A percentile compares a stretch with the other conserved stretches of the same genome.
phyloP scores from a whole-genome alignment of 345 rosid species.

The Clausena lansium region DNA sequence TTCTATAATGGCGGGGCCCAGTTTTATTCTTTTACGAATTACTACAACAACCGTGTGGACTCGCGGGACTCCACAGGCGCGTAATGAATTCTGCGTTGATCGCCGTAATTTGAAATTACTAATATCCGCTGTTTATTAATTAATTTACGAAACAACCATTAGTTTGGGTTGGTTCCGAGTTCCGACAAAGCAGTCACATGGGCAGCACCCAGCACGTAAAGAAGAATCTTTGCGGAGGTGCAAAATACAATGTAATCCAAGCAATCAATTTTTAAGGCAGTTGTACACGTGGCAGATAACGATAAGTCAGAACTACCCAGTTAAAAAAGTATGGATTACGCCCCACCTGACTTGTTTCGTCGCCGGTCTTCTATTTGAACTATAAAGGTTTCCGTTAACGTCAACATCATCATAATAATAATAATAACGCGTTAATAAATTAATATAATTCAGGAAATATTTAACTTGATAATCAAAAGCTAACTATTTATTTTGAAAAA shows the following conservation, averaged over 20 bases:
- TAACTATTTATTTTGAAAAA: too few relatives aligned
- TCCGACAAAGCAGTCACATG: neutral
- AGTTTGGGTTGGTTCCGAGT: too few relatives aligned
- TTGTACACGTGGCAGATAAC: neutral
- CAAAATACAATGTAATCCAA: neutral
- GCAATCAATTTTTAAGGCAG: neutral
- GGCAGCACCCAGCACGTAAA: neutral
- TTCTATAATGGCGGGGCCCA: neutral
- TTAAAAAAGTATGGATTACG: neutral
- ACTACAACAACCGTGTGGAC: too few relatives aligned
- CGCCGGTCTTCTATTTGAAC: neutral
- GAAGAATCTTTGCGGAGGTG: neutral
- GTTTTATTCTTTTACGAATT: neutral
- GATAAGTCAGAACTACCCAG: neutral
- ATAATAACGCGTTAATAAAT: too few relatives aligned
- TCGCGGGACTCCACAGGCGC: too few relatives aligned
- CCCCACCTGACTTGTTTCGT: neutral
- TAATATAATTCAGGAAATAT: too few relatives aligned
- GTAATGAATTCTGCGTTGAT: too few relatives aligned
- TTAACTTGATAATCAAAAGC: too few relatives aligned
- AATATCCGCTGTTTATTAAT: neutral
- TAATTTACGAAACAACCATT: neutral
- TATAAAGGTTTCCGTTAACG: neutral
- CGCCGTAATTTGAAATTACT: too few relatives aligned
- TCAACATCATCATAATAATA: too few relatives aligned